These are phyloP conservation scores for Blastobotrys chiropterorum DNA, from an alignment of 805 yeast species.

Conservation along the genomic window DNA sequence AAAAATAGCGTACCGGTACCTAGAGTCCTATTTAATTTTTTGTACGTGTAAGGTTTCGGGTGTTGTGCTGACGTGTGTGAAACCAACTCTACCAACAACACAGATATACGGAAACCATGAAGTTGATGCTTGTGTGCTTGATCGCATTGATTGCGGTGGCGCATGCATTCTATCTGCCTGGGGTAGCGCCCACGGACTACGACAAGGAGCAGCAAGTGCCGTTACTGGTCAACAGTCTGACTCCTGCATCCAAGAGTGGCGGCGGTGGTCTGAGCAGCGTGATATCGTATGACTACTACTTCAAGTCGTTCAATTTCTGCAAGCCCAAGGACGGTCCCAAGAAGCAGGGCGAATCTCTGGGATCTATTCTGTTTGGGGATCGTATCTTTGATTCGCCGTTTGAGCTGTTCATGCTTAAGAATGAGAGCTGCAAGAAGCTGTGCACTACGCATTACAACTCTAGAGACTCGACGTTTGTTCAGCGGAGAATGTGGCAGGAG, in stretches of 20 bases:
- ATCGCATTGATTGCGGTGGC: slow-evolving; percentile 18
- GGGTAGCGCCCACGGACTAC: slow-evolving; percentile 92
- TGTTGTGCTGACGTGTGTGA: not conserved
- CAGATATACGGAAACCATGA: not conserved
- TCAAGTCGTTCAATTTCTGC: slow-evolving; percentile 79
- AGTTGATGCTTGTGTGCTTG: slow-evolving; percentile 3
- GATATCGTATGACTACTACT: slow-evolving; percentile 51
- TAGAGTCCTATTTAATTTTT: too few species aligned
- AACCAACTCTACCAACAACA: not conserved
- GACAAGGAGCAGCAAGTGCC: slow-evolving; percentile 65
- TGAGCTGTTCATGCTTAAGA: slow-evolving; percentile 68
- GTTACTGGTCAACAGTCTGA: slow-evolving; percentile 80
- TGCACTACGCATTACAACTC: slow-evolving; percentile 57
- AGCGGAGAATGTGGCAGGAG: slow-evolving; percentile 71
- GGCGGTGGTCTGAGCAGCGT: slow-evolving; percentile 23
- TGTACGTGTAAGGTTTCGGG: not conserved
- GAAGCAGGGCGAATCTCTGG: slow-evolving; percentile 83
- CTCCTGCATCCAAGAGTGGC: slow-evolving; percentile 53
- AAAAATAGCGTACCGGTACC: too few species aligned
- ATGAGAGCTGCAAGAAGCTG: slow-evolving; percentile 58
- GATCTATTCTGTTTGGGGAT: slow-evolving; percentile 92
- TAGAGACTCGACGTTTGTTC: slow-evolving; percentile 67
- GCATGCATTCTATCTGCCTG: slow-evolving; percentile 81
- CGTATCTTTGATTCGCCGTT: slow-evolving; percentile 91
- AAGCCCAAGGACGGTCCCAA: slow-evolving; percentile 55